phyloP scores from a whole-genome alignment of 768 basidiomycete species.

The Naganishia friedmannii region DNA sequence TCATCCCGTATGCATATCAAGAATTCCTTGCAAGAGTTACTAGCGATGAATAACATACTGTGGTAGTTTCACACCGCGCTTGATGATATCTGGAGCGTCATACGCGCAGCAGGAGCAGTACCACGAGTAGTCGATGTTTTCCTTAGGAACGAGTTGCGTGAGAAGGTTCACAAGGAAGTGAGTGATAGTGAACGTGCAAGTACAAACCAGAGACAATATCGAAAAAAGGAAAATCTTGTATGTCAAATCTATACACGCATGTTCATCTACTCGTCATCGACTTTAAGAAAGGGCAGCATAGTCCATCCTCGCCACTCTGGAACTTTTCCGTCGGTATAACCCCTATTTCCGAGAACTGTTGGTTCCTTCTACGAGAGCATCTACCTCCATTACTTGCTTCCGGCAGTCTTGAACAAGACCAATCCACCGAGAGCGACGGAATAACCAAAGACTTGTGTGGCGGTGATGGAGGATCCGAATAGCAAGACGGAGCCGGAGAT shows the following conservation, averaged over 20 bases:
- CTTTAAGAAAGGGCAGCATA: neutral
- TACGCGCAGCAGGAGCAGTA: too few species aligned
- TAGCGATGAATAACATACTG: too few species aligned
- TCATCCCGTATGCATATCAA: too few species aligned
- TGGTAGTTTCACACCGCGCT: too few species aligned
- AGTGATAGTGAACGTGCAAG: neutral
- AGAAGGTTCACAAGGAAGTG: neutral
- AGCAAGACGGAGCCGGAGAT: slow-evolving; percentile 85
- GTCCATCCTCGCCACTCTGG: neutral
- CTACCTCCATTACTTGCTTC: slow-evolving; percentile 42
- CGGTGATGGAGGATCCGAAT: slow-evolving; percentile 75
- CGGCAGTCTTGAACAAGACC: slow-evolving; percentile 72
- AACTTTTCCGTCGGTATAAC: neutral
- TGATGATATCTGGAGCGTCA: too few species aligned
- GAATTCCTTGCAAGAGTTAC: too few species aligned
- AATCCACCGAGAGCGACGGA: slow-evolving; percentile 81
- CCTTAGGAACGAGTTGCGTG: too few species aligned
- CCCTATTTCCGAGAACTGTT: neutral
- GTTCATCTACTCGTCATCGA: neutral
- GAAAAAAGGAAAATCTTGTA: neutral
- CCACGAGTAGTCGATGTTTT: too few species aligned
- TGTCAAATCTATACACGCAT: neutral
- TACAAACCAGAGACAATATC: neutral
- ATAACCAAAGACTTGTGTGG: slow-evolving; percentile 75
- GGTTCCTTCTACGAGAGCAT: neutral